Percentiles rank a stretch among this genome's conserved stretches.
These are phyloP conservation scores for Patellifolia procumbens DNA, from an alignment of 179 eudicot genomes.

Conservation along the genomic window DNA sequence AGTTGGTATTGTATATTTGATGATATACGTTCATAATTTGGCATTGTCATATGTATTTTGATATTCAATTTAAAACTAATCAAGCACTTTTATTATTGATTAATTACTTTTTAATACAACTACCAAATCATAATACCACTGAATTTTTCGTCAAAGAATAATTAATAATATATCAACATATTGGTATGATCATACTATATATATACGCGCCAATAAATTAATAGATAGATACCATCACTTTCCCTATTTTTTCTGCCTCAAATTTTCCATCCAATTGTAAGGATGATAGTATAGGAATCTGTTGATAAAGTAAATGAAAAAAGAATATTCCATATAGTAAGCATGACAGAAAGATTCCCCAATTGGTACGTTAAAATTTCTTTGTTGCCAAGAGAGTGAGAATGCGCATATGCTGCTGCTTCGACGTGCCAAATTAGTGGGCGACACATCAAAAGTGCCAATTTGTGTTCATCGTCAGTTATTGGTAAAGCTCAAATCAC, in stretches of 20 bases:
- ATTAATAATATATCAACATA: too few species aligned
- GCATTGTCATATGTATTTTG: too few species aligned
- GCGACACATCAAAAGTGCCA: constrained; percentile 32
- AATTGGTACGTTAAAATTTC: constrained; percentile 8
- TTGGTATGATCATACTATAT: too few species aligned
- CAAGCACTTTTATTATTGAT: too few species aligned
- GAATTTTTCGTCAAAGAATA: too few species aligned
- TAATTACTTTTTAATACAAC: too few species aligned
- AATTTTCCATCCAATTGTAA: not conserved
- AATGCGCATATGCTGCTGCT: constrained; percentile 1
- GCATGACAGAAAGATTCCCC: not conserved
- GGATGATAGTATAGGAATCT: not conserved
- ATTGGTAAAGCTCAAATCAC: constrained; percentile 24
- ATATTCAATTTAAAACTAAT: too few species aligned
- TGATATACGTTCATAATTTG: too few species aligned
- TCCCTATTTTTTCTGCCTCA: not conserved
- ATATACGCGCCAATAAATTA: too few species aligned
- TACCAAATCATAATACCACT: too few species aligned
- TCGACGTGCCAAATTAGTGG: constrained; percentile 25
- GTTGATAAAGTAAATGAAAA: not conserved
- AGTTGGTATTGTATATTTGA: too few species aligned
- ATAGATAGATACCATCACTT: too few species aligned
- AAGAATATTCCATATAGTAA: not conserved
- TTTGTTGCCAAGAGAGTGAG: not conserved
- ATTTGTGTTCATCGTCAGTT: constrained; percentile 16